Percentiles rank a stretch among this genome's conserved stretches.
Evolutionary conservation across 441 rosid species (phyloP).

Genomic region (Hura crepitans): DNA sequence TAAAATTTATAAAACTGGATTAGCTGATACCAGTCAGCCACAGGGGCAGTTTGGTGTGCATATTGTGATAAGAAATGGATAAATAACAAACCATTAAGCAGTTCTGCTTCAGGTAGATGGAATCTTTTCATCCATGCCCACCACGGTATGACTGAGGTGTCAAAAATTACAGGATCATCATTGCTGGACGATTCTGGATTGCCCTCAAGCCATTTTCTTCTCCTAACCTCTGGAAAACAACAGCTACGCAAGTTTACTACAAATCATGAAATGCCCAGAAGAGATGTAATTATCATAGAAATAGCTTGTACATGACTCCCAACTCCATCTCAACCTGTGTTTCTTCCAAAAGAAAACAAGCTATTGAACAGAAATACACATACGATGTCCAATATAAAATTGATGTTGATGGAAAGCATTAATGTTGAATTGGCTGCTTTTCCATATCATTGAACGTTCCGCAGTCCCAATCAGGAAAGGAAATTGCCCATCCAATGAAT

Average conservation of each 20-base stretch:
- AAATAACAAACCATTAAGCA: constrained; percentile 62
- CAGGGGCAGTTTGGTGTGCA: neutral
- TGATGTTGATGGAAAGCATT: neutral
- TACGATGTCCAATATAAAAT: neutral
- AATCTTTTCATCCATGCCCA: constrained; percentile 95
- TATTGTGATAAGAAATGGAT: neutral
- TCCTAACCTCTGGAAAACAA: constrained; percentile 65
- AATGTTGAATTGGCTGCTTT: neutral
- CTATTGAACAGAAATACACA: neutral
- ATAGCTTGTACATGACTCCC: neutral
- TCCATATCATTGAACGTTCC: too few species aligned
- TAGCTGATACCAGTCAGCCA: constrained; percentile 10
- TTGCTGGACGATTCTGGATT: constrained; percentile 78
- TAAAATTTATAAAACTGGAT: constrained; percentile 10
- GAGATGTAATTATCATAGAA: neutral
- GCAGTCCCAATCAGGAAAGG: neutral
- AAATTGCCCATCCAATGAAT: neutral
- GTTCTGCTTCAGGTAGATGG: constrained; percentile 90
- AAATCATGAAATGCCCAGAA: constrained; percentile 1
- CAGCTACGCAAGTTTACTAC: constrained; percentile 10
- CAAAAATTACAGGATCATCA: constrained; percentile 73
- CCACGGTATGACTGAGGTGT: constrained; percentile 88
- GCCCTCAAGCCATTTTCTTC: constrained; percentile 78
- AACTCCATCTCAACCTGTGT: neutral
- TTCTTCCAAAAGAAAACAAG: neutral